Base-by-base conservation (phyloP, 1,284 basidiomycete genomes). In the Phlebopus sp. region DNA sequence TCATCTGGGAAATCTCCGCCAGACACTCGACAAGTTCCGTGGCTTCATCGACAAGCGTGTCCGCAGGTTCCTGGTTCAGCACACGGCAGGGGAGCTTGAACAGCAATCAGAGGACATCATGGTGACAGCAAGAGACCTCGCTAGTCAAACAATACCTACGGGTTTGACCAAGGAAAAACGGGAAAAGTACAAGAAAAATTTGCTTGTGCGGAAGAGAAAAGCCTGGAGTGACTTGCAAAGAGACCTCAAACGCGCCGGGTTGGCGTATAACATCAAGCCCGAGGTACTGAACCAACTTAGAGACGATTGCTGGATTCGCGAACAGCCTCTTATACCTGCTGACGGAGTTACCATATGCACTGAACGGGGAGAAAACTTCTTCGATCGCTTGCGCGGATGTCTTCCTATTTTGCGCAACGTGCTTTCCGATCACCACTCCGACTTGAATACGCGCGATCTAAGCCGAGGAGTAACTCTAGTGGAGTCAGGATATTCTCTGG, bases 151-250 rank as follows among this genome's bases (percentile, higher is more conserved):
- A 0, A 68, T 86, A 9, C 72, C 82, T 1, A 59, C 61, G 2
- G 65, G 62, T 18, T 54, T 77, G 1, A 63, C 81, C 2, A 70
- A 74, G 29, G 82, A 88, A 52, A 83, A 81, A 40, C 82, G 86
- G 44, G 74, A 75, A 49, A 94, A 92, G 69, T 74, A 81, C 37
- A 76, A 82, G 55, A 97, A 96, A 66, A 81, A 86, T 31, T 69
- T 89, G 4, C 67, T 95, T 42, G 81, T 86, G 7, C 81, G 91
- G 27, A 99, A 99, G 71, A 78, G 90, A 51, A 93, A 92, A 63
- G 95, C 94, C 1, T 95, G 88, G 81, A 84, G 87, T 23, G 93
- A 98, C 63, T 73, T 98, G 17, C 74, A 97, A 53, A 96, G 93
- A 69, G 91, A 95, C 60, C 74, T 98, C 32, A 91, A 91, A 60